Evolutionary conservation across 305 asterid genomes (phyloP), one percentile per base, ranked within the genome.

Genomic region (Ilex paraguariensis): DNA sequence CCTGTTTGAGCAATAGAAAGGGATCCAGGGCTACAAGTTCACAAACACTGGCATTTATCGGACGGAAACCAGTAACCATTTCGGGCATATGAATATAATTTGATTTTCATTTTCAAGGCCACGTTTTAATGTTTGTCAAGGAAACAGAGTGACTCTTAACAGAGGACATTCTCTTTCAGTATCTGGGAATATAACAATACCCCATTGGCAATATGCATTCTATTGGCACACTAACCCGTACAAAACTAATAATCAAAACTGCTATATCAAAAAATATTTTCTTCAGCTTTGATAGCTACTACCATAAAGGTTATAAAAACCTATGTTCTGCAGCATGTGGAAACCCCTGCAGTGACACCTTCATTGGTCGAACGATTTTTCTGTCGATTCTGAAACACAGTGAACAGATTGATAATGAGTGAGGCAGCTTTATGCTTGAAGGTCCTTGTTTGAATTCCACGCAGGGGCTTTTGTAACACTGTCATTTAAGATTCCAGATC

Each of bases 381-480:
- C 13, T 1, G 10, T n/a, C 5, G 0, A 10, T 13, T 46, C 10
- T 46, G 52, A 46, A 46, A 8, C 15, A 11, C 12, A 1, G 13
- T 10, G 52, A 46, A 10, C 52, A 46, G 10, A 46, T 46, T 46
- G 52, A 46, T 13, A 46, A 46, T 3, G 53, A 49, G 16, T 5
- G 11, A 49, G 53, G 16, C 14, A 14, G 31, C 31, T 14, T 52
- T 16, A 52, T 16, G 31, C 56, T 3, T 52, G 56, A 5, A 52
- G 31, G 56, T 52, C 56, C 56, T 52, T 52, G 28, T 52, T 52
- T 52, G 56, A 52, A 52, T 52, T 52, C 56, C 56, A 52, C 6
- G 42, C 52, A 46, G 52, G 15, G 10, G 4, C 52, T 46, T 3
- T 46, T 10, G 52, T 1, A 46, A 46, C 52, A 5, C 13, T 11